phyloP scores from a whole-genome alignment of 2,329 filamentous ascomycete species.

The Nectriaceae sp. region DNA sequence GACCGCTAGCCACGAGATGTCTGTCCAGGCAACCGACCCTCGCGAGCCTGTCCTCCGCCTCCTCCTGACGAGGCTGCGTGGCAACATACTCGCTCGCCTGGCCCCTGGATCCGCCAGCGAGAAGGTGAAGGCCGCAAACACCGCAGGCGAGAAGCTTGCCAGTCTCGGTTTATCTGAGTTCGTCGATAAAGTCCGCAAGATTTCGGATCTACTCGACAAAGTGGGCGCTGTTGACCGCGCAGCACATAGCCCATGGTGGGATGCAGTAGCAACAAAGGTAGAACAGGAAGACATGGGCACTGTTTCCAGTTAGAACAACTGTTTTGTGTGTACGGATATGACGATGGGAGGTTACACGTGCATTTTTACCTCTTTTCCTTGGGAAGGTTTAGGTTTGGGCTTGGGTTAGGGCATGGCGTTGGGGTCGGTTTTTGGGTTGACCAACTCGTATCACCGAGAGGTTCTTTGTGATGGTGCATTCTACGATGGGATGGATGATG shows the following conservation, averaged over 20 bases:
- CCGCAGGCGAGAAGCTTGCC: conserved; percentile 69
- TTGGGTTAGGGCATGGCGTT: conserved; percentile 9
- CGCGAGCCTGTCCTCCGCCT: conserved; percentile 64
- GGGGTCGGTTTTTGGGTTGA: neutral
- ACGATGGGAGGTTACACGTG: too few species aligned
- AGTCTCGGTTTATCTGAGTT: conserved; percentile 73
- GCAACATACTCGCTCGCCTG: conserved; percentile 66
- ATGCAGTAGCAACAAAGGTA: conserved; percentile 61
- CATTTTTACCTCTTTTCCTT: neutral
- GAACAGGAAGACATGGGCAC: conserved; percentile 39
- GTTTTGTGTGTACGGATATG: too few species aligned
- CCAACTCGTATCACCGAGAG: neutral
- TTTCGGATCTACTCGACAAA: conserved; percentile 67
- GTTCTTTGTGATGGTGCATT: too few species aligned
- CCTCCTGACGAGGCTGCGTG: conserved; percentile 66
- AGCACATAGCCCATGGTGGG: conserved; percentile 71
- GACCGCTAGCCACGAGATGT: conserved; percentile 49
- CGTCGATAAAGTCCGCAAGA: conserved; percentile 66
- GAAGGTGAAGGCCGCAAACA: conserved; percentile 68
- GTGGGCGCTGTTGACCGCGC: conserved; percentile 69
- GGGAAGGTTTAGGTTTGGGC: neutral
- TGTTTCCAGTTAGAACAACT: neutral
- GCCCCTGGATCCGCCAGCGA: conserved; percentile 68
- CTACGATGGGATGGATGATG: too few species aligned
- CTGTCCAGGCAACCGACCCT: conserved; percentile 42